Evolutionary conservation across 352 stramenopile genomes (phyloP).

Genomic region (Globisporangium cylindrosporum): DNA sequence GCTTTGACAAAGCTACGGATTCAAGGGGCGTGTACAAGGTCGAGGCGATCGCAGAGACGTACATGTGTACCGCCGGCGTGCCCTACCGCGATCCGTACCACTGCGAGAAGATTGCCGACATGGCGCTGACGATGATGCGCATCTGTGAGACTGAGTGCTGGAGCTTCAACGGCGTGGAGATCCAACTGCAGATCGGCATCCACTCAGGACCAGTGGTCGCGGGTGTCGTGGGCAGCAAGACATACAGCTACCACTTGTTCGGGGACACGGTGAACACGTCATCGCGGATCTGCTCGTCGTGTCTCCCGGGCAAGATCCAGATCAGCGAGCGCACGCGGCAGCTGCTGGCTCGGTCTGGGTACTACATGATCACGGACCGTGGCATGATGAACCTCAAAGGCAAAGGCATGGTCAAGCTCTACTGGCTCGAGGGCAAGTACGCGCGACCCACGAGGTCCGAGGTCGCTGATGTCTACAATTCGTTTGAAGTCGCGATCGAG

Average conservation of each 20-base stretch:
- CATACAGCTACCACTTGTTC: constrained; percentile 85
- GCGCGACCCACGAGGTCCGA: constrained; percentile 19
- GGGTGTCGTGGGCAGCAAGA: constrained; percentile 78
- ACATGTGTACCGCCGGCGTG: constrained; percentile 75
- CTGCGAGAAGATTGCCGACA: constrained; percentile 70
- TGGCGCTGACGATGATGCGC: constrained; percentile 73
- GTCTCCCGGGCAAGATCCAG: constrained; percentile 59
- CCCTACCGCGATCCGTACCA: constrained; percentile 63
- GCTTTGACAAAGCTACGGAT: constrained; percentile 79
- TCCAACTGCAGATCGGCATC: constrained; percentile 83
- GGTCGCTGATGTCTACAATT: constrained; percentile 25
- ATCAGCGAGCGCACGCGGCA: constrained; percentile 57
- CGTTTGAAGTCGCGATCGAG: constrained; percentile 46
- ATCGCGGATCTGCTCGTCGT: constrained; percentile 76
- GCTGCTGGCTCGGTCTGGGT: constrained; percentile 40
- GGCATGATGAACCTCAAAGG: constrained; percentile 72
- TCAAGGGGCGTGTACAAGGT: constrained; percentile 80
- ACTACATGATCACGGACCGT: constrained; percentile 55
- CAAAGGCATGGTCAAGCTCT: constrained; percentile 66
- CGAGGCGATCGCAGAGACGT: constrained; percentile 84
- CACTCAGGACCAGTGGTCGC: constrained; percentile 77
- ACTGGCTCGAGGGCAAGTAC: constrained; percentile 64
- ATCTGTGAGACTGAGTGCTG: constrained; percentile 68
- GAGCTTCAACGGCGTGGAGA: constrained; percentile 68
- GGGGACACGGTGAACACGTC: constrained; percentile 84